A percentile compares a stretch with the other conserved stretches of the same genome.
phyloP scores from a whole-genome alignment of 2,329 filamentous ascomycete species.

The Colletotrichum tamarilloi region DNA sequence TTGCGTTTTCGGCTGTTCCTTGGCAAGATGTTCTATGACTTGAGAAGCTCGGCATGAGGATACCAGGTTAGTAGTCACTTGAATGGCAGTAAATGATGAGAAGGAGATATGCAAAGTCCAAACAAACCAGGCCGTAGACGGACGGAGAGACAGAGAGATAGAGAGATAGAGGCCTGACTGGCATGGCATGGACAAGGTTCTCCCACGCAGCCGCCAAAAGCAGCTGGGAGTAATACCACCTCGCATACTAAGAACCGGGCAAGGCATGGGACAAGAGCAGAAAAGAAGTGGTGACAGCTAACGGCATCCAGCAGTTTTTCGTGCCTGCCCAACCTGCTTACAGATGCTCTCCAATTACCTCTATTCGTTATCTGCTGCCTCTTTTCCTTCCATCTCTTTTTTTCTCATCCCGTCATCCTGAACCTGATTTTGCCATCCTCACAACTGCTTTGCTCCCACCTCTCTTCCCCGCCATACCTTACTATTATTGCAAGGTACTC shows the following conservation, averaged over 20 bases:
- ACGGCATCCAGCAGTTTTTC: not conserved
- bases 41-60: too few species aligned
- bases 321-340: not conserved
- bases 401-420: not conserved
- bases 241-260: not conserved
- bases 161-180: not conserved
- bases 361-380: too few species aligned
- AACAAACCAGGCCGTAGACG: too few species aligned
- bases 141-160: not conserved
- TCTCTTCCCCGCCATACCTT: not conserved
- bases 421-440: not conserved
- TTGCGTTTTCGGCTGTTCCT: too few species aligned
- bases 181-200: conserved; percentile 6
- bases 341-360: not conserved
- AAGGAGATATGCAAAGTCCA: too few species aligned
- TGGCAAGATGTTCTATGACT: too few species aligned
- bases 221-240: not conserved
- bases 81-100: too few species aligned
- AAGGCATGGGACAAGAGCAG: not conserved
- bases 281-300: not conserved
- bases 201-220: not conserved
- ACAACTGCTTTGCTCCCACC: not conserved
- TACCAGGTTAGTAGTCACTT: too few species aligned
- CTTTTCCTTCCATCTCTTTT: not conserved
- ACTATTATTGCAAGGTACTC: not conserved